Evolutionary conservation across 139 green algal genomes (phyloP).

Genomic region (Bryopsis sp.): DNA sequence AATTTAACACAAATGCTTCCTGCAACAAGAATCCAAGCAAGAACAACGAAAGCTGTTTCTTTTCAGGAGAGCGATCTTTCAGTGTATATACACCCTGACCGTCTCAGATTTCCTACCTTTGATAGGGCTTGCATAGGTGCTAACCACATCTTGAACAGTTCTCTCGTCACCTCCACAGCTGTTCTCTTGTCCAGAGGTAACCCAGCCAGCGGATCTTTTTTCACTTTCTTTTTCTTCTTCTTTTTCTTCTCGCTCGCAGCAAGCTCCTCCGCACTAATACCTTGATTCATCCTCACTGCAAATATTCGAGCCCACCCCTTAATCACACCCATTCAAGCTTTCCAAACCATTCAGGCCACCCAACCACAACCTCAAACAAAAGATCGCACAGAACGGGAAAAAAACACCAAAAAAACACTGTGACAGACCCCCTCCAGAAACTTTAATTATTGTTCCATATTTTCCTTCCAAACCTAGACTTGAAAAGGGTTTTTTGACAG

Average conservation of each 20-base stretch:
- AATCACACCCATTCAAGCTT: slow-evolving; percentile 2
- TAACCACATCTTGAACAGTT: slow-evolving; percentile 29
- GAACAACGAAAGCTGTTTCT: neutral
- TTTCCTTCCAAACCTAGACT: neutral
- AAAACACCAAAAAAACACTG: no score
- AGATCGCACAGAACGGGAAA: no score
- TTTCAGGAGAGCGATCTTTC: neutral
- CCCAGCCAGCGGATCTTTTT: slow-evolving; percentile 8
- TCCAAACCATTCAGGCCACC: no score
- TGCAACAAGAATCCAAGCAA: slow-evolving; percentile 42
- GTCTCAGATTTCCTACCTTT: neutral
- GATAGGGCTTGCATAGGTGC: neutral
- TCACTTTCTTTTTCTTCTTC: slow-evolving; percentile 17
- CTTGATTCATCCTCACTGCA: slow-evolving; percentile 12
- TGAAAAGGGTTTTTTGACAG: neutral
- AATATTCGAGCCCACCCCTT: slow-evolving; percentile 23
- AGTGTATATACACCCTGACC: no score
- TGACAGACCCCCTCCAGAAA: no score
- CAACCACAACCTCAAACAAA: no score
- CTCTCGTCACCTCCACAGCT: slow-evolving; percentile 47
- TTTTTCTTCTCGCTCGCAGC: neutral
- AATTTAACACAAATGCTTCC: no score
- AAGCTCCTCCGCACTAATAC: neutral
- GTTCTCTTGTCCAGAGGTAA: slow-evolving; percentile 37
- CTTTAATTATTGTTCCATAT: no score